These are phyloP conservation scores for Yamadazyma sp. DNA, from an alignment of 1,139 yeast genomes.

Conservation along the genomic window DNA sequence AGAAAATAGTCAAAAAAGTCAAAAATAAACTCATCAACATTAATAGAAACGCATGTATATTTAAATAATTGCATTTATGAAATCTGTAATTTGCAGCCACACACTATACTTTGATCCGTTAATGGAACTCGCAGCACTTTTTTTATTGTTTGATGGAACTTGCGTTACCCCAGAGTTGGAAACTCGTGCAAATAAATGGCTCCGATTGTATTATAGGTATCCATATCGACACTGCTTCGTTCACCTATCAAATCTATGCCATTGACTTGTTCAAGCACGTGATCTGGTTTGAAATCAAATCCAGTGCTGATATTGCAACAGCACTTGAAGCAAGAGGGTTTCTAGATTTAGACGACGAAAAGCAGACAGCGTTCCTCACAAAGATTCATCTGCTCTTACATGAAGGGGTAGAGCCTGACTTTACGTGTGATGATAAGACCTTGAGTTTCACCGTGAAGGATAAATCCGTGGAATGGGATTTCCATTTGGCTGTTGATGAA, in stretches of 20 bases:
- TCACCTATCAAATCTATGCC: conserved; percentile 6
- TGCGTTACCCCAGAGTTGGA: conserved; percentile 6
- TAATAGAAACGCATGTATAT: conserved; percentile 8
- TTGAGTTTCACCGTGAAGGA: not conserved
- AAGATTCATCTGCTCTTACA: not conserved
- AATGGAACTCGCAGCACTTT: not conserved
- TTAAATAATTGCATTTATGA: conserved; percentile 3
- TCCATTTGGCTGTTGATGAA: conserved; percentile 15
- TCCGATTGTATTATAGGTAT: conserved; percentile 7
- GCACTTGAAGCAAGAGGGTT: conserved; percentile 24
- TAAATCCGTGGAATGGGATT: conserved; percentile 22
- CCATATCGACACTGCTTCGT: not conserved
- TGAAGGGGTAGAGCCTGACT: not conserved
- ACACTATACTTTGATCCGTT: too few relatives aligned
- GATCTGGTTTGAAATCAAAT: conserved; percentile 17
- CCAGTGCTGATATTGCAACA: conserved; percentile 13
- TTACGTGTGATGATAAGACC: not conserved
- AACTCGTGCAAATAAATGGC: not conserved
- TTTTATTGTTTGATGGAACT: not conserved
- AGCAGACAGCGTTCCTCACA: conserved; percentile 12
- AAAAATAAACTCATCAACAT: not conserved
- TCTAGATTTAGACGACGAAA: conserved; percentile 20
- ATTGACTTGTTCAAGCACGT: conserved; percentile 6
- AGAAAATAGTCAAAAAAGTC: conserved; percentile 13
- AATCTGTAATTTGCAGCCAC: not conserved